Base-by-base conservation (phyloP, 306 rosid species). In the Mimosa bimucronata region DNA sequence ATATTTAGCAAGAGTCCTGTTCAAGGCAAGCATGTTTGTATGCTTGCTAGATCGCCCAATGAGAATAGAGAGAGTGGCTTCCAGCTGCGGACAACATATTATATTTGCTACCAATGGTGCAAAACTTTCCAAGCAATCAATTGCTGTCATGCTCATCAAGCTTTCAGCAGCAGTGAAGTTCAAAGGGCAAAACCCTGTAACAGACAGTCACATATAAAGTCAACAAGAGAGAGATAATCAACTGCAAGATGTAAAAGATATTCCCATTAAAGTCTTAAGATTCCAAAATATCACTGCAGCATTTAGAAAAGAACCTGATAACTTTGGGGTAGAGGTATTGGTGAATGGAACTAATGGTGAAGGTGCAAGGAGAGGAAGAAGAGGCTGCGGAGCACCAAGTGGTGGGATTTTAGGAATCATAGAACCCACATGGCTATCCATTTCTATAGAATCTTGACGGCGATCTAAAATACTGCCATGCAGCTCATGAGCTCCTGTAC, bases 71-170 rank as follows among this genome's bases (percentile, higher is more conserved):
- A 95, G 91, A 76, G 99, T 93, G 46, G 99, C 99, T 83, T 91
- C 96, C 84, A 93, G 81, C 85, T 95, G 99, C 6, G 99, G 99
- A 88, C 99, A 95, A 71, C 99, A 95, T 31, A 93, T 93, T 74
- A 91, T 92, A 77, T 95, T 95, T 69, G 99, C 99, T 84, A 90
- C 85, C 76, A 81, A 74, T 40, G 97, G 91, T 3, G 98, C 98
- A 85, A 93, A 95, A 82, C 73, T 84, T 3, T 87, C 89, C 90
- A 94, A 95, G 81, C 99, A 95, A 84, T 95, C 99, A 80, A 87
- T 80, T 28, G 99, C 91, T 1, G 99, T 93, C 77, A 71, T 61
- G 69, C 88, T 85, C 88, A 93, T 90, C 91, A 95, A 85, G 87
- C 86, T 88, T 85, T 85, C 87, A 45, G 97, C 88, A 77, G 89